A percentile compares a stretch with the other conserved stretches of the same genome.
Conservation (phyloP, 495 filamentous ascomycete species). For the Neurospora sp. region DNA sequence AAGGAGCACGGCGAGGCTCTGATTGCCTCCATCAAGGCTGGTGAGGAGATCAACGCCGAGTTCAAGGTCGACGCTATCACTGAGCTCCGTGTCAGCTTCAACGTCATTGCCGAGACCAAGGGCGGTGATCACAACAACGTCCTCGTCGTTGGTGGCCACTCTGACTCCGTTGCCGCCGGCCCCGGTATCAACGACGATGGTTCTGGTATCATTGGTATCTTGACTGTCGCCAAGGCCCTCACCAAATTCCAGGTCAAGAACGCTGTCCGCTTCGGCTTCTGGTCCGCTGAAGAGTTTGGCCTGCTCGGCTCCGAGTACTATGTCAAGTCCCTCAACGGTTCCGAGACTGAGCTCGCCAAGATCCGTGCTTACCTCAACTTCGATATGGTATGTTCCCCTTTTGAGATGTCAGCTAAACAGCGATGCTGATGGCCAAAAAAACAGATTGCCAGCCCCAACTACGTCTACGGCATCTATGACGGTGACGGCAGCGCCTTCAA, state of each 20-base stretch:
- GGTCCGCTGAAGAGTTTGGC: slow-evolving; percentile 57
- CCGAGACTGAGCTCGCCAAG: slow-evolving; percentile 36
- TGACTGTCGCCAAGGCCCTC: slow-evolving; percentile 53
- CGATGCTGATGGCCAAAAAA: not conserved
- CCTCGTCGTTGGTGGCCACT: slow-evolving; percentile 54
- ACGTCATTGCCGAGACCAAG: slow-evolving; percentile 61
- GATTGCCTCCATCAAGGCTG: slow-evolving; percentile 27
- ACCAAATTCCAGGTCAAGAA: slow-evolving; percentile 50
- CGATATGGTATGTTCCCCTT: slow-evolving; percentile 43
- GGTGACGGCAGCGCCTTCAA: slow-evolving; percentile 57
- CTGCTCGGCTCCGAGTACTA: slow-evolving; percentile 56
- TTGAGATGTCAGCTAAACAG: not conserved
- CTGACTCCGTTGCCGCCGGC: slow-evolving; percentile 54
- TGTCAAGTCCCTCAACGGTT: slow-evolving; percentile 30
- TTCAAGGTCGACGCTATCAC: slow-evolving; percentile 26
- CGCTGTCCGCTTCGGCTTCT: slow-evolving; percentile 61
- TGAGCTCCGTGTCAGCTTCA: slow-evolving; percentile 44
- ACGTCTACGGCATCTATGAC: slow-evolving; percentile 57
- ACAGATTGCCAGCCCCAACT: slow-evolving; percentile 59
- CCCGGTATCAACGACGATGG: slow-evolving; percentile 45
- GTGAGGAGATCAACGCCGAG: slow-evolving; percentile 13
- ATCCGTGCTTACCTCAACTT: slow-evolving; percentile 65
- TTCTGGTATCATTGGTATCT: slow-evolving; percentile 51
- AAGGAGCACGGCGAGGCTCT: slow-evolving; percentile 41
- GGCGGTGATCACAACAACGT: slow-evolving; percentile 54